A percentile compares a stretch with the other conserved stretches of the same genome.
phyloP scores from a whole-genome alignment of 2,329 filamentous ascomycete species.

The Penicillium vulpinum region DNA sequence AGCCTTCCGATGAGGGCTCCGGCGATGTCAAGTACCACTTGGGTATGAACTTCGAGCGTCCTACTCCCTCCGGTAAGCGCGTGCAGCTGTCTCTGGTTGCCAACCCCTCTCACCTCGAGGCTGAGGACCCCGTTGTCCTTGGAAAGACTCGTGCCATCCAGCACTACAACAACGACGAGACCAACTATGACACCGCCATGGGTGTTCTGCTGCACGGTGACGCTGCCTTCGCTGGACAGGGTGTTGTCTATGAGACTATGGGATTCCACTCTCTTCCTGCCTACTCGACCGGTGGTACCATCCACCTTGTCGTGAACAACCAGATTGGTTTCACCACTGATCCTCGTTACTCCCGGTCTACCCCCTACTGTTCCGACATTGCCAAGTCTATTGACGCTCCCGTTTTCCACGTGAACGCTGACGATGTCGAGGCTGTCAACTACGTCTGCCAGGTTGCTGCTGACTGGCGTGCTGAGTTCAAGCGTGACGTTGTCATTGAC shows the following conservation, averaged over 20 bases:
- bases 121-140: slow-evolving; percentile 94
- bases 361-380: slow-evolving; percentile 98
- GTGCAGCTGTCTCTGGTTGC: slow-evolving; percentile 98
- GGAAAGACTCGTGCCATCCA: slow-evolving; percentile 97
- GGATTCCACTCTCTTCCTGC: slow-evolving; percentile 94
- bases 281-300: slow-evolving; percentile 95
- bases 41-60: slow-evolving; percentile 99
- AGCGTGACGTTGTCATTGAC: slow-evolving; percentile 96
- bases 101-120: slow-evolving; percentile 97
- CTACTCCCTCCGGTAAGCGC: slow-evolving; percentile 95
- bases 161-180: slow-evolving; percentile 98
- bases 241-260: slow-evolving; percentile 97
- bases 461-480: slow-evolving; percentile 98
- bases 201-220: slow-evolving; percentile 94
- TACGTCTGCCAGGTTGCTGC: slow-evolving; percentile 96
- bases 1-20: slow-evolving; percentile 90
- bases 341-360: slow-evolving; percentile 93
- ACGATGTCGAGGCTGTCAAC: slow-evolving; percentile 97
- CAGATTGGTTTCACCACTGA: slow-evolving; percentile 99
- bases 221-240: slow-evolving; percentile 93
- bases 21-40: slow-evolving; percentile 99
- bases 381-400: slow-evolving; percentile 98
- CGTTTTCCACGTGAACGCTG: slow-evolving; percentile 98
- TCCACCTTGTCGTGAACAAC: slow-evolving; percentile 98
- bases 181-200: slow-evolving; percentile 86